Conservation (phyloP, 495 filamentous ascomycete genomes). For the Penicillium bialowiezense region DNA sequence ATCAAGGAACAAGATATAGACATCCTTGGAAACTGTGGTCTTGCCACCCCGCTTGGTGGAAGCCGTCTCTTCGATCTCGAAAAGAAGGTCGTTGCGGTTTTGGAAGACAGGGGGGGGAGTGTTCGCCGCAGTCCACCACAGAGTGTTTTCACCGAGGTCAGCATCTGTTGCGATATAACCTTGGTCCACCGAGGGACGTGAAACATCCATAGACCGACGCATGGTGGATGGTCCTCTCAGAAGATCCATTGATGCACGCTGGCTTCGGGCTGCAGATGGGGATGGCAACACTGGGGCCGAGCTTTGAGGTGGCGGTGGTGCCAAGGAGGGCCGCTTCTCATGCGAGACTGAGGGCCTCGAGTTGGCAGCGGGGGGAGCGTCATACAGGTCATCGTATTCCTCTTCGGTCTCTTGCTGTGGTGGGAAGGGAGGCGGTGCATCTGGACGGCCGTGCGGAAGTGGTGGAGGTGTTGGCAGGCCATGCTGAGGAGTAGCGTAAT, state of each 20-base stretch:
- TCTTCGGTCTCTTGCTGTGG: slow-evolving; percentile 34
- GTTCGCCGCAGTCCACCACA: slow-evolving; percentile 79
- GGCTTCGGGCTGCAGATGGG: slow-evolving; percentile 40
- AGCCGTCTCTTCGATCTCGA: slow-evolving; percentile 76
- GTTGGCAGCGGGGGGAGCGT: slow-evolving; percentile 46
- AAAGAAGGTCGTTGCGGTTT: slow-evolving; percentile 77
- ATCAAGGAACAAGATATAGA: slow-evolving; percentile 87
- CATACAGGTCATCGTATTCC: slow-evolving; percentile 51
- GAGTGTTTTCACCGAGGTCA: slow-evolving; percentile 65
- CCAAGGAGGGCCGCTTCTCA: slow-evolving; percentile 28
- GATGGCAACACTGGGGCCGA: slow-evolving; percentile 34
- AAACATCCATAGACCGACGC: slow-evolving; percentile 72
- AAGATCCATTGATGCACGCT: slow-evolving; percentile 69
- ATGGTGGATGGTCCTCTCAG: slow-evolving; percentile 45
- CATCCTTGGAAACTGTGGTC: slow-evolving; percentile 68
- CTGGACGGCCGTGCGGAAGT: slow-evolving; percentile 21
- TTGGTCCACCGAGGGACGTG: slow-evolving; percentile 64
- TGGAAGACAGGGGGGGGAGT: slow-evolving; percentile 78
- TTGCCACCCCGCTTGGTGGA: slow-evolving; percentile 66
- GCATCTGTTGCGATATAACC: slow-evolving; percentile 84
- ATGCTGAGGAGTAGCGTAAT: slow-evolving; percentile 54
- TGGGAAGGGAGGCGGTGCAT: slow-evolving; percentile 28
- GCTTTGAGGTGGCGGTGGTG: slow-evolving; percentile 28
- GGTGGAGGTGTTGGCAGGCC: slow-evolving; percentile 26
- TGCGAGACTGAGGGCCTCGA: slow-evolving; percentile 44